Conservation (phyloP, 352 stramenopile species). For the Saprolegnia diclina region DNA sequence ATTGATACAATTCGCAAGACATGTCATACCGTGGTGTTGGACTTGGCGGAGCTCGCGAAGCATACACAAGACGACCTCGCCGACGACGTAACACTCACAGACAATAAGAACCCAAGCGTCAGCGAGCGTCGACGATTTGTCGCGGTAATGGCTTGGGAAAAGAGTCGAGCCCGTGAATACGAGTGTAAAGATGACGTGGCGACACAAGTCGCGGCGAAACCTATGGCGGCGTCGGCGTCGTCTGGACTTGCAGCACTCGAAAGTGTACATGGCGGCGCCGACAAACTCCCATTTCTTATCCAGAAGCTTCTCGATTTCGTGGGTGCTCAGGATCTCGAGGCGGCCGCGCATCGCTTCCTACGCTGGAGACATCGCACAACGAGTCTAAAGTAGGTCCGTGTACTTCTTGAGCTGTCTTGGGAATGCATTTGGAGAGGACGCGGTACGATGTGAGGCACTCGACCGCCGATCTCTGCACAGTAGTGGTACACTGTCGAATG, state of each 20-base stretch:
- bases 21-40: slow-evolving; percentile 31
- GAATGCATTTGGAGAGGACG: slow-evolving; percentile 35
- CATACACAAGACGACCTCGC: slow-evolving; percentile 34
- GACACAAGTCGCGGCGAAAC: slow-evolving; percentile 25
- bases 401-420: slow-evolving; percentile 14
- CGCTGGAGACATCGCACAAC: too few relatives aligned
- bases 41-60: slow-evolving; percentile 54
- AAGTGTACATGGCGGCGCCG: slow-evolving; percentile 39
- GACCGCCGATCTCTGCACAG: slow-evolving; percentile 32
- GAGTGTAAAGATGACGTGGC: slow-evolving; percentile 38
- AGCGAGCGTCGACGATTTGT: slow-evolving; percentile 1
- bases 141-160: slow-evolving; percentile 39
- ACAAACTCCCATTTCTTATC: slow-evolving; percentile 66
- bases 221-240: neutral
- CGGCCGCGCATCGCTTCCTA: slow-evolving; percentile 36
- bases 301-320: slow-evolving; percentile 45
- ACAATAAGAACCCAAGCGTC: slow-evolving; percentile 29
- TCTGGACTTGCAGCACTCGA: too few relatives aligned
- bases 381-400: neutral
- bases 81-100: slow-evolving; percentile 32
- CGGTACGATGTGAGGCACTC: slow-evolving; percentile 53
- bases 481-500: neutral
- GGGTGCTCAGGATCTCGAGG: slow-evolving; percentile 49
- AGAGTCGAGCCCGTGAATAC: slow-evolving; percentile 47
- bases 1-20: neutral